Percentiles rank a stretch among this genome's conserved stretches.
Conservation (phyloP, 2,329 filamentous ascomycete species). For the Rugonectria rugulosa region DNA sequence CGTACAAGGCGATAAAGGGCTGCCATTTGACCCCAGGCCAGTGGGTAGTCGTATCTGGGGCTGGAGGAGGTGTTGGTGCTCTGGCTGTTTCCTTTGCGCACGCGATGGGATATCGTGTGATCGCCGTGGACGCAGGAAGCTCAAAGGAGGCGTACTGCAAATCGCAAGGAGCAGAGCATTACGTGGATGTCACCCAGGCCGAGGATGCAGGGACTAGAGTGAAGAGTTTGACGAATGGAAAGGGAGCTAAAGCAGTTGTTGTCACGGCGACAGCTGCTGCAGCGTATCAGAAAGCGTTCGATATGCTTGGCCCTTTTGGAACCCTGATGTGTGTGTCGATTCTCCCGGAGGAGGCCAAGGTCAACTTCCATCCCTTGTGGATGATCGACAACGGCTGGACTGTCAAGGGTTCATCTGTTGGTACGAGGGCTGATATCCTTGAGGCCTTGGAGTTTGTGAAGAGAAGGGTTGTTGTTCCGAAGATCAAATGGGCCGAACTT, state of each 20-base stretch:
- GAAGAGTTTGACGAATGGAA: background rate
- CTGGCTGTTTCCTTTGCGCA: conserved; percentile 13
- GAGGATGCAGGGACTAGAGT: background rate
- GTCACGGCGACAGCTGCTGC: background rate
- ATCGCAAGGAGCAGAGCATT: conserved; percentile 7
- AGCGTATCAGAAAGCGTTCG: conserved; percentile 2
- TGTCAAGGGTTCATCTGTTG: conserved; percentile 11
- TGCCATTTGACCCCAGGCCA: conserved; percentile 3
- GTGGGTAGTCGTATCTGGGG: conserved; percentile 16
- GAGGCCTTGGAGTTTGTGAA: conserved; percentile 18
- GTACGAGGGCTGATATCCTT: conserved; percentile 5
- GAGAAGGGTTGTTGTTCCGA: conserved; percentile 7
- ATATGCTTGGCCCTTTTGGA: conserved; percentile 8
- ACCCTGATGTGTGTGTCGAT: conserved; percentile 10
- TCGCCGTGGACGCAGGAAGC: conserved; percentile 13
- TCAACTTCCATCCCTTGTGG: conserved; percentile 8
- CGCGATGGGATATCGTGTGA: conserved; percentile 17
- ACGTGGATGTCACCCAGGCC: conserved; percentile 5
- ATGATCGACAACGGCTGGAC: conserved; percentile 14
- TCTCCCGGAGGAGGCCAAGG: background rate
- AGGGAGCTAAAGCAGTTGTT: conserved; percentile 8
- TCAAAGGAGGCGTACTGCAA: background rate
- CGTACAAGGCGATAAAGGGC: conserved; percentile 19
- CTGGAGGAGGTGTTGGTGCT: conserved; percentile 10
- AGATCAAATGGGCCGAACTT: background rate